Evolutionary conservation across 805 yeast species (phyloP).

Genomic region (Monosporozyma aquatica): DNA sequence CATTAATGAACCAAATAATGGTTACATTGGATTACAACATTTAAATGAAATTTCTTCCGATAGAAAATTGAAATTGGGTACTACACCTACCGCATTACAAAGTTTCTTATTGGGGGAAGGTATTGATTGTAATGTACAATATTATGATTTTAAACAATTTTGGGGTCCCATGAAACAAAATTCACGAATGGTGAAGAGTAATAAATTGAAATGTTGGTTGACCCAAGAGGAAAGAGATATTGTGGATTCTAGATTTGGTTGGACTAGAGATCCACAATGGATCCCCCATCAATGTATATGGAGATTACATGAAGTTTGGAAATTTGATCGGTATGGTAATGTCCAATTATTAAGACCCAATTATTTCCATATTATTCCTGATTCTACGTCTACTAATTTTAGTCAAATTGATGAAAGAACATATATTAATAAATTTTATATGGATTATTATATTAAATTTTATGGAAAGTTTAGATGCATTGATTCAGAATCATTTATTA

Average conservation of each 20-base stretch:
- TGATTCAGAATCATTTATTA: conserved; percentile 41
- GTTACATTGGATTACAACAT: conserved; percentile 57
- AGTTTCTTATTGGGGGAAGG: conserved; percentile 75
- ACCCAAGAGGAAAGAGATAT: conserved; percentile 34
- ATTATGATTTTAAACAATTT: conserved; percentile 57
- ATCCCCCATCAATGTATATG: conserved; percentile 65
- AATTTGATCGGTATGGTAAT: conserved; percentile 28
- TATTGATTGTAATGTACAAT: conserved; percentile 48
- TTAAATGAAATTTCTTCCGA: conserved; percentile 45
- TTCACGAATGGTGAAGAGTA: conserved; percentile 38
- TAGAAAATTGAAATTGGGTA: conserved; percentile 64
- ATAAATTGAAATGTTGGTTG: conserved; percentile 53
- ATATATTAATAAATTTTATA: conserved; percentile 57
- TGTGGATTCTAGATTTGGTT: conserved; percentile 57
- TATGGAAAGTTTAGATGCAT: conserved; percentile 40
- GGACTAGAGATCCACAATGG: conserved; percentile 61
- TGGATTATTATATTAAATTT: conserved; percentile 49
- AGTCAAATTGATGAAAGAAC: conserved; percentile 37
- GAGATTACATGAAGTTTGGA: conserved; percentile 78
- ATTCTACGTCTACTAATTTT: neutral
- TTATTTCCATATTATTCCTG: conserved; percentile 35
- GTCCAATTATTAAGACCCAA: conserved; percentile 35
- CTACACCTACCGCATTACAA: conserved; percentile 77
- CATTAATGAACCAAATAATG: conserved; percentile 77
- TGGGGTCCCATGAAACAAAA: conserved; percentile 72